Base-by-base conservation (phyloP, 352 stramenopile genomes). In the Phytophthora nicotianae region DNA sequence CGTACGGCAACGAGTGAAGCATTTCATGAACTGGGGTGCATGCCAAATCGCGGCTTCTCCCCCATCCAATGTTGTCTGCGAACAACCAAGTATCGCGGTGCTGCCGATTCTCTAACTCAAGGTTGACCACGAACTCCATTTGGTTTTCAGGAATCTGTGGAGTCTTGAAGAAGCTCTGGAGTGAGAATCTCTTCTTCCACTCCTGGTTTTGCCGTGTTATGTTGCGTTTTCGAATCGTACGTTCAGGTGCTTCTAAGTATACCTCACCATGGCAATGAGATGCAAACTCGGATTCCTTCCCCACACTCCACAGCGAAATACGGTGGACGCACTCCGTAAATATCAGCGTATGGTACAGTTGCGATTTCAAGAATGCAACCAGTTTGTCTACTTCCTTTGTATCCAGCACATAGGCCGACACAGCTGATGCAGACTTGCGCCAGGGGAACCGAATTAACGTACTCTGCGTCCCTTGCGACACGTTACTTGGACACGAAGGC, bases 81-180 rank as follows among this genome's bases (percentile, higher is more conserved):
- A 91, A 61, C 21, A 91, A 52, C 85, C 85, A 93, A 17, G 59
- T 83, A 24, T 91, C 79, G 14, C 43, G 66, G 64, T 77, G 50
- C 14, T 68, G 60, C 10, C 42, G 50, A 52, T 91, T 90, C 50
- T 91, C 79, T 10, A 89, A 50, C 24, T 90, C 82, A 13, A 91
- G 38, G 23, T 75, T 72, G n/a, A 93, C 65, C 0, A 55, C 58
- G 41, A 90, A 91, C 60, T 90, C 75, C 38, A 93, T 54, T 69
- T 87, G 74, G 38, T 79, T 89, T 57, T 90, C 80, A 23, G 80
- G 83, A 0, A 68, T 78, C 8, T 86, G 64, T 7, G 70, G 64
- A 17, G 63, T 80, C 47, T 89, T 90, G 59, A 93, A 93, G 58
- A 93, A 90, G 53, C 79, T 90, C 23, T 90, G 82, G 7, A 93